Conservation (phyloP, 2,329 filamentous ascomycete species). For the Coccinonectria pachysandricola region DNA sequence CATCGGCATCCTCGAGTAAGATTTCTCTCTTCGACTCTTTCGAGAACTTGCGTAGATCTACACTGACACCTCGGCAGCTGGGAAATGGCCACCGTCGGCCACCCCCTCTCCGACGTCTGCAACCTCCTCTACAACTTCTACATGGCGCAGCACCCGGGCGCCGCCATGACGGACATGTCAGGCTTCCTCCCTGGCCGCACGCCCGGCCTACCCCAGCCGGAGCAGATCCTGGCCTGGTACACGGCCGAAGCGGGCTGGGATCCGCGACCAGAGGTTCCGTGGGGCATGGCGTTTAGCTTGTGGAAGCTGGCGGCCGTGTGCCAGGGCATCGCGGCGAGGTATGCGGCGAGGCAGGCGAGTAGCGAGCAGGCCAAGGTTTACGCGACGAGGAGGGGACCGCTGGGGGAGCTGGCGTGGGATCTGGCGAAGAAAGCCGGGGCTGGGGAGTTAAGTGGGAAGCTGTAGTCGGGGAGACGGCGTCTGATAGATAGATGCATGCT, state of each 20-base stretch:
- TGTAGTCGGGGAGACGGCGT: conserved; percentile 14
- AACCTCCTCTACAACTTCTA: conserved; percentile 52
- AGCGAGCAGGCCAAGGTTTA: conserved; percentile 71
- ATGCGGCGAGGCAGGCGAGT: conserved; percentile 78
- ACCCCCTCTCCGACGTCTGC: conserved; percentile 81
- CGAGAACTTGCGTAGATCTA: neutral
- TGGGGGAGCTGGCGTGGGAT: conserved; percentile 72
- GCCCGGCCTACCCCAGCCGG: conserved; percentile 47
- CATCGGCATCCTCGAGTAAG: conserved; percentile 81
- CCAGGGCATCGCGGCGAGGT: conserved; percentile 87
- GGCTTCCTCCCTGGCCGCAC: conserved; percentile 54
- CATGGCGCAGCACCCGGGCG: conserved; percentile 19
- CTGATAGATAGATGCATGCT: neutral
- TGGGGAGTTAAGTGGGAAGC: conserved; percentile 13
- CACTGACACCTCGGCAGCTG: conserved; percentile 41
- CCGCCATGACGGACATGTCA: conserved; percentile 20
- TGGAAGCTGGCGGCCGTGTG: conserved; percentile 52
- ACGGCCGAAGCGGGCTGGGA: conserved; percentile 55
- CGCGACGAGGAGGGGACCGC: conserved; percentile 55
- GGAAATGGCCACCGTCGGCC: conserved; percentile 98
- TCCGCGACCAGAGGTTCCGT: conserved; percentile 47
- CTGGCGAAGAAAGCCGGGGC: conserved; percentile 43
- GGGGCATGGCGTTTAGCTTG: conserved; percentile 52
- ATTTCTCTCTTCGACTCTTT: conserved; percentile 5
- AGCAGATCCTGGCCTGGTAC: conserved; percentile 33